Percentiles rank a stretch among this genome's conserved stretches.
These are phyloP conservation scores for Citrullus amarus DNA, from an alignment of 306 rosid genomes.

Conservation along the genomic window DNA sequence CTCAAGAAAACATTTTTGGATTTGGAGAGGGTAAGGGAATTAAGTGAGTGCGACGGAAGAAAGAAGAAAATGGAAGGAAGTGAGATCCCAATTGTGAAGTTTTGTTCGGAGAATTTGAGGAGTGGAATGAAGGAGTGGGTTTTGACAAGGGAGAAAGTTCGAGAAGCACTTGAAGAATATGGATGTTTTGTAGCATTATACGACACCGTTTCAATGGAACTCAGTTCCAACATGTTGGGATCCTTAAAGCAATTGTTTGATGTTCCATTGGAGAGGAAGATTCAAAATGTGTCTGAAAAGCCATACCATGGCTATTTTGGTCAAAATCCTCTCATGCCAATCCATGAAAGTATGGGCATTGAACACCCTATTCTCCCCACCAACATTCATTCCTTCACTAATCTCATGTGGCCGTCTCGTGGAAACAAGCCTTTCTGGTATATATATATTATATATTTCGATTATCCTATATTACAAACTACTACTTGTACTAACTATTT, in stretches of 20 bases:
- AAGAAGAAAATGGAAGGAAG: neutral
- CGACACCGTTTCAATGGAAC: constrained; percentile 11
- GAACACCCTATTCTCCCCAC: constrained; percentile 16
- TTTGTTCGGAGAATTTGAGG: constrained; percentile 19
- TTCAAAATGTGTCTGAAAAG: constrained; percentile 29
- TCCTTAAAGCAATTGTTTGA: constrained; percentile 20
- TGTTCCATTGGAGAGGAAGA: constrained; percentile 27
- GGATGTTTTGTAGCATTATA: constrained; percentile 27
- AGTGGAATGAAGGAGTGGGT: constrained; percentile 22
- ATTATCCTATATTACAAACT: neutral
- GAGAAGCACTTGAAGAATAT: constrained; percentile 26
- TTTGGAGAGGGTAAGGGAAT: too few species aligned
- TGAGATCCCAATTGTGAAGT: constrained; percentile 21
- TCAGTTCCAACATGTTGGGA: constrained; percentile 9
- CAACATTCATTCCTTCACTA: constrained; percentile 12
- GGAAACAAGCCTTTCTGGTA: constrained; percentile 19
- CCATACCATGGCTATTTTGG: constrained; percentile 36
- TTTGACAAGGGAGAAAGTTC: constrained; percentile 18
- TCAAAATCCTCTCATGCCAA: constrained; percentile 24
- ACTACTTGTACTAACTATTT: neutral
- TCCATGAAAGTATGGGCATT: constrained; percentile 44
- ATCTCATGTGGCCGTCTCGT: constrained; percentile 25
- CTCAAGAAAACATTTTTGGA: too few species aligned
- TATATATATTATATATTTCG: too few species aligned
- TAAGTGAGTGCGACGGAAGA: too few species aligned